Evolutionary conservation across 805 yeast genomes (phyloP).

Genomic region (Zygoascus bituminiphila): DNA sequence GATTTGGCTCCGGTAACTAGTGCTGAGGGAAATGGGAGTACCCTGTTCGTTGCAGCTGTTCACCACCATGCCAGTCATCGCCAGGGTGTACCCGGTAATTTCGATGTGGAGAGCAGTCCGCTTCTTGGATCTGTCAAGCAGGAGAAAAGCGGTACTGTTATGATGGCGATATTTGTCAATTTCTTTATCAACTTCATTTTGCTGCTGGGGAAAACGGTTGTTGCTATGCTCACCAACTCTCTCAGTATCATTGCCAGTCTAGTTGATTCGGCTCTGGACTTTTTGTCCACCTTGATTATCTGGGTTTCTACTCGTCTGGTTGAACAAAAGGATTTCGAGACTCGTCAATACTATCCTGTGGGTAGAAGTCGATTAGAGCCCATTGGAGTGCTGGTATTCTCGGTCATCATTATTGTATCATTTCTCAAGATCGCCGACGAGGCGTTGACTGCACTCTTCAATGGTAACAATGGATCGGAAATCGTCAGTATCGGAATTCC

Average conservation of each 20-base stretch:
- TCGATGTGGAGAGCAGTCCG: slow-evolving; percentile 50
- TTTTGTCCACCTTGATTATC: slow-evolving; percentile 66
- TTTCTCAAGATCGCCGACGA: slow-evolving; percentile 66
- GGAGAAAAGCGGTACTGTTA: slow-evolving; percentile 39
- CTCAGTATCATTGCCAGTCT: slow-evolving; percentile 71
- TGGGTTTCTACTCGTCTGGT: slow-evolving; percentile 44
- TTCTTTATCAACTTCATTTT: slow-evolving; percentile 49
- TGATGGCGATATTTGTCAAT: slow-evolving; percentile 55
- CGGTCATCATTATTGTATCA: slow-evolving; percentile 61
- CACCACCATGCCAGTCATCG: slow-evolving; percentile 11
- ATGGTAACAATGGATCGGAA: slow-evolving; percentile 23
- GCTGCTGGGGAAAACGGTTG: slow-evolving; percentile 51
- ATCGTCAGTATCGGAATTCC: slow-evolving; percentile 42
- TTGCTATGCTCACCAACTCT: slow-evolving; percentile 57
- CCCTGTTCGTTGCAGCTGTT: background rate
- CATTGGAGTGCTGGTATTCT: slow-evolving; percentile 65
- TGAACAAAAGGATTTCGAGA: slow-evolving; percentile 38
- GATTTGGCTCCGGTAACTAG: slow-evolving; percentile 25
- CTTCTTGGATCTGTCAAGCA: slow-evolving; percentile 41
- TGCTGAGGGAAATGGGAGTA: slow-evolving; percentile 2
- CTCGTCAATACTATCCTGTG: slow-evolving; percentile 44
- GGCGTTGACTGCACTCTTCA: slow-evolving; percentile 43
- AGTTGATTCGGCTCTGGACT: slow-evolving; percentile 68
- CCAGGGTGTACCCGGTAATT: slow-evolving; percentile 47
- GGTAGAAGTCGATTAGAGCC: slow-evolving; percentile 72